A percentile compares a stretch with the other conserved stretches of the same genome.
These are phyloP conservation scores for Tripidium arundinaceum DNA, from an alignment of 202 grass and related monocot species.

Conservation along the genomic window DNA sequence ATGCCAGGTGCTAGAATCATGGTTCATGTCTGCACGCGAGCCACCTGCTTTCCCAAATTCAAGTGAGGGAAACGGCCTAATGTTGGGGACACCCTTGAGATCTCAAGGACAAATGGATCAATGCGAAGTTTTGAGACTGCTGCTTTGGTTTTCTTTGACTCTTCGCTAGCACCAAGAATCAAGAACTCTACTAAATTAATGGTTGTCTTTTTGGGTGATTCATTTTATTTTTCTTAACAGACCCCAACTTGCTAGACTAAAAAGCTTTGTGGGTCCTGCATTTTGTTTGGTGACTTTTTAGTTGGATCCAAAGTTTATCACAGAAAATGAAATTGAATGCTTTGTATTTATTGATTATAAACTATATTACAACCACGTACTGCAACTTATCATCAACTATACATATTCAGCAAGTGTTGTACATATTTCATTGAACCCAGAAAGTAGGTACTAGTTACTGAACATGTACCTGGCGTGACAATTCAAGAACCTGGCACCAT, in stretches of 20 bases:
- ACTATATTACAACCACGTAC: not conserved
- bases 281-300: slow-evolving; percentile 11
- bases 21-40: slow-evolving; percentile 25
- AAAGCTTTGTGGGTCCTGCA: not conserved
- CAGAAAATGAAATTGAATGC: slow-evolving; percentile 8
- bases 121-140: slow-evolving; percentile 16
- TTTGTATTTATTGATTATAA: not conserved
- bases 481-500: not conserved
- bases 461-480: slow-evolving; percentile 9
- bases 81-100: not conserved
- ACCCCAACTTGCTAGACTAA: not conserved
- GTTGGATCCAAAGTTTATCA: slow-evolving; percentile 1
- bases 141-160: slow-evolving; percentile 24
- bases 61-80: slow-evolving; percentile 13
- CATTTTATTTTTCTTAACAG: not conserved
- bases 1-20: slow-evolving; percentile 18
- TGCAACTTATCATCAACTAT: not conserved
- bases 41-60: slow-evolving; percentile 17
- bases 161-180: slow-evolving; percentile 36
- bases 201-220: not conserved
- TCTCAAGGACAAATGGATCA: slow-evolving; percentile 24
- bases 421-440: not conserved
- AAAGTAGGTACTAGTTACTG: not conserved
- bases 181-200: slow-evolving; percentile 1
- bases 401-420: not conserved